Percentiles rank a stretch among this genome's conserved stretches.
phyloP scores from a whole-genome alignment of 768 basidiomycete species.

The Psilocybe tampanensis region DNA sequence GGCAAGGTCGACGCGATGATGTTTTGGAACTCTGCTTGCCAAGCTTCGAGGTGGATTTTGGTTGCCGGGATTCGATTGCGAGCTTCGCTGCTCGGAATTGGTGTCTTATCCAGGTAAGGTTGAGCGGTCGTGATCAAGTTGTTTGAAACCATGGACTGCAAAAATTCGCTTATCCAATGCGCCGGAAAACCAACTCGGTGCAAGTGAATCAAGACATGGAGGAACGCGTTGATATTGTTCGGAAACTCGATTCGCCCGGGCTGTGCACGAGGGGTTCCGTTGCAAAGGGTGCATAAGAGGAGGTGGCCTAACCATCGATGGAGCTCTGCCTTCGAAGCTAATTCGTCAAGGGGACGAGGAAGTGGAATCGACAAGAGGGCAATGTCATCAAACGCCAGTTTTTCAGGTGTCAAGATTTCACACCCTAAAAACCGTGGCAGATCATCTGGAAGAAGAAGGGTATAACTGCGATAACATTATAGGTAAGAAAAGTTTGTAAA shows the following conservation, averaged over 20 bases:
- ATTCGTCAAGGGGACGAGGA: constrained; percentile 11
- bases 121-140: constrained; percentile 15
- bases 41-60: constrained; percentile 18
- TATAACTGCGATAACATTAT: constrained; percentile 6
- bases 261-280: constrained; percentile 6
- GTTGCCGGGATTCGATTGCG: constrained; percentile 1
- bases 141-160: constrained; percentile 19
- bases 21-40: constrained; percentile 18
- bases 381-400: constrained; percentile 15
- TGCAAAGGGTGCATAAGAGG: constrained; percentile 19
- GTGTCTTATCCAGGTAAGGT: constrained; percentile 13
- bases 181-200: constrained; percentile 19
- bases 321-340: constrained; percentile 19
- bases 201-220: constrained; percentile 16
- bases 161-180: constrained; percentile 25
- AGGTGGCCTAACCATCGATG: constrained; percentile 19
- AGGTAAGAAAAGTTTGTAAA: background rate
- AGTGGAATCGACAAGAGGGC: constrained; percentile 12
- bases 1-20: constrained; percentile 10
- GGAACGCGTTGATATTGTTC: constrained; percentile 17
- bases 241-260: constrained; percentile 21
- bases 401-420: constrained; percentile 9
- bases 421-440: constrained; percentile 13
- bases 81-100: constrained; percentile 9
- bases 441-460: constrained; percentile 9